phyloP scores from a whole-genome alignment of 495 filamentous ascomycete species.

The Neurospora tetraspora region DNA sequence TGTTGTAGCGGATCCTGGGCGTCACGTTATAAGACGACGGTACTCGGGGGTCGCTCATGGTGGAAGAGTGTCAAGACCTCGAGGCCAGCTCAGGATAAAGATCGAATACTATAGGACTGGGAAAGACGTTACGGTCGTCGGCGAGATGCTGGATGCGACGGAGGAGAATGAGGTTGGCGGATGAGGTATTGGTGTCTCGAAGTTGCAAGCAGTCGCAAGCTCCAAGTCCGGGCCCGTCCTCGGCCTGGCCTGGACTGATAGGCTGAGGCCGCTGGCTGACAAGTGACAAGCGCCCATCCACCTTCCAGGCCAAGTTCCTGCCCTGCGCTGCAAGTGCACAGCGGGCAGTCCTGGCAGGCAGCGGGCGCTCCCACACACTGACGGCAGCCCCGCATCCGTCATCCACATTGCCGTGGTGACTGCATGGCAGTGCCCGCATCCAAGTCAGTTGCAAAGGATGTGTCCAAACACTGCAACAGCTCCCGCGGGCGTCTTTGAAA shows the following conservation, averaged over 20 bases:
- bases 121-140: slow-evolving; percentile 1
- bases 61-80: slow-evolving; percentile 4
- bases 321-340: not conserved
- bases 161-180: slow-evolving; percentile 2
- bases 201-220: slow-evolving; percentile 12
- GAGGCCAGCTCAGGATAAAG: slow-evolving; percentile 11
- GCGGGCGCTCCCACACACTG: not conserved
- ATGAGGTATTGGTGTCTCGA: slow-evolving; percentile 7
- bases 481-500: not conserved
- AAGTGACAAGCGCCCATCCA: not conserved
- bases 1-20: slow-evolving; percentile 93
- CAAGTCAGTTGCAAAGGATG: not conserved
- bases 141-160: slow-evolving; percentile 6
- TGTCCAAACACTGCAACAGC: not conserved
- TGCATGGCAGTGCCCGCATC: not conserved
- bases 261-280: not conserved
- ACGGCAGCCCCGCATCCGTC: not conserved
- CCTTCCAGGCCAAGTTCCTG: not conserved
- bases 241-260: not conserved
- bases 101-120: not conserved
- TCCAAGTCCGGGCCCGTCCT: slow-evolving; percentile 4
- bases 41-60: slow-evolving; percentile 74
- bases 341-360: not conserved
- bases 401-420: not conserved
- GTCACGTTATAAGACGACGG: slow-evolving; percentile 59